Evolutionary conservation across 148 eudicot genomes (phyloP).

Genomic region (Tetragonia tetragonoides): DNA sequence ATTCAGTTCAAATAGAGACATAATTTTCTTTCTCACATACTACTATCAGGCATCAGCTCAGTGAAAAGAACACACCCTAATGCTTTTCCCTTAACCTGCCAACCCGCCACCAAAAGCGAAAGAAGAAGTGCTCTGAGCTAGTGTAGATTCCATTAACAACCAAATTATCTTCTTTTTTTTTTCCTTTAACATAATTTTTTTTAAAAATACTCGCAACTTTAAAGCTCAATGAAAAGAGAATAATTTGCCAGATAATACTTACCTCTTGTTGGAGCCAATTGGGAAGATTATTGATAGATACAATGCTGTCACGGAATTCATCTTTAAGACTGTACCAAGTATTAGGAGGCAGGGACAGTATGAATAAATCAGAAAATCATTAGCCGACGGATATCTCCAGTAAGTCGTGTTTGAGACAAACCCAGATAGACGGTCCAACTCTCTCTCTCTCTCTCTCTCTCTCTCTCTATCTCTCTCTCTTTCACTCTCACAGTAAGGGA

Average conservation of each 20-base stretch:
- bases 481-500: conserved; percentile 32
- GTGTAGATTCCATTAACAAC: no score
- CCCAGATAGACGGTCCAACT: conserved; percentile 14
- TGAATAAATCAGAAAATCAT: conserved; percentile 40
- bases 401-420: conserved; percentile 8
- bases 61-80: no score
- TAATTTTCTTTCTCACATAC: no score
- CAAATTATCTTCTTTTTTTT: no score
- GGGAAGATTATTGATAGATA: conserved; percentile 34
- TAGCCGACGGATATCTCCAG: conserved; percentile 28
- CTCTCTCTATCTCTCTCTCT: not conserved
- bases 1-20: no score
- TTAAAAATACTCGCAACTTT: not conserved
- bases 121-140: no score
- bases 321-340: conserved; percentile 41
- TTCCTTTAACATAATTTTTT: not conserved
- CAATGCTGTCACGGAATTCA: conserved; percentile 23
- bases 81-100: no score
- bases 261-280: conserved; percentile 47
- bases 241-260: not conserved
- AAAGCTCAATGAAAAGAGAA: not conserved
- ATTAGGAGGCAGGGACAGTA: conserved; percentile 43
- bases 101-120: no score
- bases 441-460: not conserved
- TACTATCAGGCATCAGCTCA: no score